These are phyloP conservation scores for Podaxis rugospora DNA, from an alignment of 768 basidiomycete species.

Conservation along the genomic window DNA sequence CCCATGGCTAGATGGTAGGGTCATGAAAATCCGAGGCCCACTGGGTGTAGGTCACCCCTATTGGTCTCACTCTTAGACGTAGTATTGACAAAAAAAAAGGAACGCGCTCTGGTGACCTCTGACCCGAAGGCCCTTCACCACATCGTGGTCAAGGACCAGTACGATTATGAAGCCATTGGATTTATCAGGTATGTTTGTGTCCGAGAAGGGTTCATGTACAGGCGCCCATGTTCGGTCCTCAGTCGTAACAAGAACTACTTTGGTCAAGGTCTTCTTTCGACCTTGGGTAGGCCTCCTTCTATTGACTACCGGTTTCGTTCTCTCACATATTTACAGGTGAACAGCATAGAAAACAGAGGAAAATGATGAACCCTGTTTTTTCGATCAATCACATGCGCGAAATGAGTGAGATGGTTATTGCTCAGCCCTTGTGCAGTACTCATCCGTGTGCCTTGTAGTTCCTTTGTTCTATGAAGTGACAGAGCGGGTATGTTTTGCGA, in stretches of 20 bases:
- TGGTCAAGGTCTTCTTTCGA: slow-evolving; percentile 18
- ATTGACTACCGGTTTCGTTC: too few relatives aligned
- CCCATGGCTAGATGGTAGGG: slow-evolving; percentile 23
- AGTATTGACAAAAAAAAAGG: slow-evolving; percentile 10
- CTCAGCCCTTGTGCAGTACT: neutral
- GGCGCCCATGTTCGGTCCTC: too few relatives aligned
- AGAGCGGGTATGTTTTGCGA: slow-evolving; percentile 14
- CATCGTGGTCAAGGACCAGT: slow-evolving; percentile 38
- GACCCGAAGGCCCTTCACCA: slow-evolving; percentile 42
- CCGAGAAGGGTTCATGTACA: too few relatives aligned
- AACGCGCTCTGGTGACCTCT: slow-evolving; percentile 31
- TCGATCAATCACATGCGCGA: slow-evolving; percentile 28
- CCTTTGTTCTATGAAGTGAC: slow-evolving; percentile 24
- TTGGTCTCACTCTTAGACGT: neutral
- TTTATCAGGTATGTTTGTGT: slow-evolving; percentile 18
- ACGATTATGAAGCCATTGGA: slow-evolving; percentile 19
- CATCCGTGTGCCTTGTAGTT: slow-evolving; percentile 14
- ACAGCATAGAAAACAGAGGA: slow-evolving; percentile 33
- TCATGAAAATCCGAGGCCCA: slow-evolving; percentile 27
- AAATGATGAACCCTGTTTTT: slow-evolving; percentile 35
- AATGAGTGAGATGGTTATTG: slow-evolving; percentile 14
- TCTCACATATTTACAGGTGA: slow-evolving; percentile 20
- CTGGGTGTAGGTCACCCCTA: slow-evolving; percentile 26
- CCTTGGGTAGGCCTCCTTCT: slow-evolving; percentile 11
- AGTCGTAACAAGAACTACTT: slow-evolving; percentile 4